A percentile compares a stretch with the other conserved stretches of the same genome.
Evolutionary conservation across 2,329 filamentous ascomycete species (phyloP).

Genomic region (Aspergillus versicolor): DNA sequence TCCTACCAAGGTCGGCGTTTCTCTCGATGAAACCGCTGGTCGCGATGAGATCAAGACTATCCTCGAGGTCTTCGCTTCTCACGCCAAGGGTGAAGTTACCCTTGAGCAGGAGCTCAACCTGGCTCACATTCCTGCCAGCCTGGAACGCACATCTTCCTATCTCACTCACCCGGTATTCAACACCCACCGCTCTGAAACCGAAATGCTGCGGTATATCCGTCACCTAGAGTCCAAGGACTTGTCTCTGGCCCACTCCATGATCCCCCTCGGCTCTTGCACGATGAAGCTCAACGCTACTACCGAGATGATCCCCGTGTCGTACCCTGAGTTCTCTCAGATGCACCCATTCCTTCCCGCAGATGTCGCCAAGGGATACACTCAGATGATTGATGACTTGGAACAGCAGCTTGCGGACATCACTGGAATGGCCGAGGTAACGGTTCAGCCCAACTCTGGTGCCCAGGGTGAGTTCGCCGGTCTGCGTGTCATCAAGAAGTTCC

Average conservation of each 20-base stretch:
- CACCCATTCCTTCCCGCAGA: slow-evolving; percentile 74
- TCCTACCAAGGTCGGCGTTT: slow-evolving; percentile 66
- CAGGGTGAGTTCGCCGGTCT: slow-evolving; percentile 94
- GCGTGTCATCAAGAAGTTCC: slow-evolving; percentile 81
- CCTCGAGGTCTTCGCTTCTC: slow-evolving; percentile 54
- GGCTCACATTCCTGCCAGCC: slow-evolving; percentile 47
- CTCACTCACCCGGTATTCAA: slow-evolving; percentile 94
- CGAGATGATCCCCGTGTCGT: slow-evolving; percentile 85
- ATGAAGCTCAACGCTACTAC: slow-evolving; percentile 97
- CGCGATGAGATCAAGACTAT: slow-evolving; percentile 58
- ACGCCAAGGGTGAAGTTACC: slow-evolving; percentile 36
- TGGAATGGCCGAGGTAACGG: slow-evolving; percentile 81
- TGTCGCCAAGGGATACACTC: slow-evolving; percentile 66
- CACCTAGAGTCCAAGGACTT: slow-evolving; percentile 93
- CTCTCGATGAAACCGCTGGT: slow-evolving; percentile 72
- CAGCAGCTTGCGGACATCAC: slow-evolving; percentile 78
- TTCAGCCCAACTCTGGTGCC: slow-evolving; percentile 94
- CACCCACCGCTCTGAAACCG: slow-evolving; percentile 89
- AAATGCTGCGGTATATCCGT: slow-evolving; percentile 89
- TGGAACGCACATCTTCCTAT: slow-evolving; percentile 72
- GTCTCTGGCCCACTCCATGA: slow-evolving; percentile 95
- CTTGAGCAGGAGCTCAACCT: slow-evolving; percentile 38
- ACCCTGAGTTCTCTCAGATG: slow-evolving; percentile 71
- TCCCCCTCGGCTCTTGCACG: slow-evolving; percentile 91
- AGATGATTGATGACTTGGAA: slow-evolving; percentile 71